Evolutionary conservation across 345 rosid species (phyloP), one percentile per base, ranked within the genome.

Genomic region (Anastatica hierochuntica): DNA sequence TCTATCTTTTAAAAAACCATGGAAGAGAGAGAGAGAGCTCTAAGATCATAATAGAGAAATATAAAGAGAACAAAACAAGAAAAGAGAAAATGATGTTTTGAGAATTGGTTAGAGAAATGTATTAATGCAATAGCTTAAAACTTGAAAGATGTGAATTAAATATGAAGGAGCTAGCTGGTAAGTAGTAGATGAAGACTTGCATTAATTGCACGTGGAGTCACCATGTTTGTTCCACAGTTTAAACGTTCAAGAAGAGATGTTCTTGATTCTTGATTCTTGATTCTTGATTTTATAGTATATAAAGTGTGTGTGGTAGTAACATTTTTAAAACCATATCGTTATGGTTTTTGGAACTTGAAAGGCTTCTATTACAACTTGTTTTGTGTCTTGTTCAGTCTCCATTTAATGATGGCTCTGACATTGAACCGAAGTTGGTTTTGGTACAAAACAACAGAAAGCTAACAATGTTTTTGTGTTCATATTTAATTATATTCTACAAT

Each of bases 151-250:
- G 49, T n/a, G 49, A 26, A 58, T 58, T 66, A 50, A 66, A 66
- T 66, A 51, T n/a, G 54, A 19, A 3, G 36, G 60, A 66, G 60
- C 60, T 66, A 66, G 49, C 71, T 53, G 71, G 71, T 66, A 34
- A 59, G 37, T 52, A 42, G 54, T 57, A 20, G 70, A 64, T 16
- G 31, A 14, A 54, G 68, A 63, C 68, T 42, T 46, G 55, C 65
- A 66, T 66, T 66, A 17, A 66, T 38, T 58, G 65, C 71, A 58
- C 60, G 60, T 58, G 59, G 63, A 36, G 11, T 58, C 59, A 51
- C 52, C 44, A 33, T 35, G 14, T 37, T 43, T 20, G n/a, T n/a
- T 43, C 35, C 30, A 44, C 19, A 29, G 57, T 55, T 63, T 54
- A 39, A 63, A 63, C 55, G 43, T 54, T 54, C 49, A 17, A 47